Evolutionary conservation across 2,329 filamentous ascomycete species (phyloP).

Genomic region (Amesomyces nigricolor): DNA sequence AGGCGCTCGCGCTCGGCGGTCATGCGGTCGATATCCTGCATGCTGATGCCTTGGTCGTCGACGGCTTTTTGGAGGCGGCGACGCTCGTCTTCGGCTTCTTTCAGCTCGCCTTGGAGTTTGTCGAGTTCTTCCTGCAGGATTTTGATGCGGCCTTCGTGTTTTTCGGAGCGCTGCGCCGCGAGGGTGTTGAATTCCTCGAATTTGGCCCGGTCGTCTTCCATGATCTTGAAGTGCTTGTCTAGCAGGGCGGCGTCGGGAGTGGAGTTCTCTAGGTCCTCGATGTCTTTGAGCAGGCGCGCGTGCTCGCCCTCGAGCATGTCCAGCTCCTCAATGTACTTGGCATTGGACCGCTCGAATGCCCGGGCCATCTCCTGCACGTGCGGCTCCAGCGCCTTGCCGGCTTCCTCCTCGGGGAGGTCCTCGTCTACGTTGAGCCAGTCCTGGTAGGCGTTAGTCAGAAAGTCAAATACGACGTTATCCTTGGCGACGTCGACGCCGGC

Average conservation of each 20-base stretch:
- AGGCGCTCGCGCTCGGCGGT: constrained; percentile 88
- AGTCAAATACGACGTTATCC: constrained; percentile 91
- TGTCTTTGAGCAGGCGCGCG: constrained; percentile 71
- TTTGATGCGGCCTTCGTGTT: constrained; percentile 74
- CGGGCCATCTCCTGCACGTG: constrained; percentile 83
- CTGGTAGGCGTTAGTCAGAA: constrained; percentile 81
- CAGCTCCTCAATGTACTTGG: constrained; percentile 77
- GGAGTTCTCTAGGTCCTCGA: constrained; percentile 82
- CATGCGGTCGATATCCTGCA: constrained; percentile 99
- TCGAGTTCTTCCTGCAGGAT: constrained; percentile 83
- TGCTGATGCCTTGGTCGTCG: constrained; percentile 89
- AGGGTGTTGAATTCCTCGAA: constrained; percentile 91
- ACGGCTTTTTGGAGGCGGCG: constrained; percentile 75
- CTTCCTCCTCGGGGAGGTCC: constrained; percentile 79
- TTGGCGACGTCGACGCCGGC: constrained; percentile 80
- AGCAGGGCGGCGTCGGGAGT: constrained; percentile 77
- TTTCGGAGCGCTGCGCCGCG: constrained; percentile 79
- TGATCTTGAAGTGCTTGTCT: constrained; percentile 84
- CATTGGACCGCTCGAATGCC: constrained; percentile 80
- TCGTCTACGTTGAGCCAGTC: constrained; percentile 93
- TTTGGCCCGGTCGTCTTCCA: constrained; percentile 90
- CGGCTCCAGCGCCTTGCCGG: constrained; percentile 69
- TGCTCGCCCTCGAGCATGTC: constrained; percentile 84
- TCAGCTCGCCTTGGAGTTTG: constrained; percentile 68
- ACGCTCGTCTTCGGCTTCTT: constrained; percentile 77